phyloP scores from a whole-genome alignment of 148 eudicot species.

The Persicaria maculosa region DNA sequence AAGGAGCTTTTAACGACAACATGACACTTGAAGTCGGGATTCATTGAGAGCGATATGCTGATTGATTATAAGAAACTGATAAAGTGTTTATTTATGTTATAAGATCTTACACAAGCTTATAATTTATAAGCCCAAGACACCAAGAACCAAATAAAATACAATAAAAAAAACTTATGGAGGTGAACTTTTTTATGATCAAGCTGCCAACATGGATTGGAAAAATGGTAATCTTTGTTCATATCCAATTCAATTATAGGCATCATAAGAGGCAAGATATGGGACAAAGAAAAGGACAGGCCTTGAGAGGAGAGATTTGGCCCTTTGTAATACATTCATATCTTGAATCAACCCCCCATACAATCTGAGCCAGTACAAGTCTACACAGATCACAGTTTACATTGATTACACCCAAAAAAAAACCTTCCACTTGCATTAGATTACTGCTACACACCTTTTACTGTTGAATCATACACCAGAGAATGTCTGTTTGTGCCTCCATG shows the following conservation, averaged over 20 bases:
- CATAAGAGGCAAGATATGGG: not conserved
- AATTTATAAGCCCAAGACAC: too few relatives aligned
- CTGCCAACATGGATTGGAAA: not conserved
- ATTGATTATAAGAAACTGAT: too few relatives aligned
- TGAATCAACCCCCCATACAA: not conserved
- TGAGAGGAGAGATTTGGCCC: not conserved
- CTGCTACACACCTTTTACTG: not conserved
- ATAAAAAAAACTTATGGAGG: too few relatives aligned
- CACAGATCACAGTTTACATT: not conserved
- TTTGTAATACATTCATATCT: not conserved
- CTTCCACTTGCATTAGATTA: conserved; percentile 4
- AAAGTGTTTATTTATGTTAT: too few relatives aligned
- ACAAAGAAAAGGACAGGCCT: not conserved
- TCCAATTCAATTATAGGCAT: not conserved
- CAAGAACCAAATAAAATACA: too few relatives aligned
- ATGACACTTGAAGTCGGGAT: too few relatives aligned
- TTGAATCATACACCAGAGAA: conserved; percentile 9
- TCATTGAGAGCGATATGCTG: too few relatives aligned
- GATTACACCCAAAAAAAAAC: not conserved
- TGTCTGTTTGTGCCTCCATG: not conserved
- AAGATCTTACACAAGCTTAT: too few relatives aligned
- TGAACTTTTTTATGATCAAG: too few relatives aligned
- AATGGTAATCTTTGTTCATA: not conserved
- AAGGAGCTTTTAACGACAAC: too few relatives aligned
- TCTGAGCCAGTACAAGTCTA: not conserved